A percentile compares a stretch with the other conserved stretches of the same genome.
phyloP scores from a whole-genome alignment of 2,329 filamentous ascomycete genomes.

The Stagonosporopsis cucurbitacearum region DNA sequence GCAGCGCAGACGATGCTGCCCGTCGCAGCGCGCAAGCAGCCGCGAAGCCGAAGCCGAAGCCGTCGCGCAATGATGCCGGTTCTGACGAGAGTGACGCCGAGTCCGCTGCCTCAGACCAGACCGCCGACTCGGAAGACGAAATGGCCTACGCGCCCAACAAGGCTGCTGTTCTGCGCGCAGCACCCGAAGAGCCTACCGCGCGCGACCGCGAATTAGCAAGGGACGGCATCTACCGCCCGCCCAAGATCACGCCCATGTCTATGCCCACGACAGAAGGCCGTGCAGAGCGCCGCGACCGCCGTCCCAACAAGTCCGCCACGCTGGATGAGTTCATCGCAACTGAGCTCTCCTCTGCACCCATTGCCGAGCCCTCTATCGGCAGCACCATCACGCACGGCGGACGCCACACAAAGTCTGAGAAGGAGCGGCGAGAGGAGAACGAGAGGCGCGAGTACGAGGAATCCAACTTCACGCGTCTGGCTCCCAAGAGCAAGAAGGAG shows the following conservation, averaged over 20 bases:
- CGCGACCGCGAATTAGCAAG: slow-evolving; percentile 43
- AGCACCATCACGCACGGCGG: slow-evolving; percentile 84
- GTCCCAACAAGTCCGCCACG: slow-evolving; percentile 76
- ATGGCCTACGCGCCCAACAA: slow-evolving; percentile 69
- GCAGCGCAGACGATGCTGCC: slow-evolving; percentile 76
- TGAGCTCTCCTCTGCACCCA: slow-evolving; percentile 81
- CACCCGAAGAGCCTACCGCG: slow-evolving; percentile 26
- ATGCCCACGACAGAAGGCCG: slow-evolving; percentile 74
- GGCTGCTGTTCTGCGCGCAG: slow-evolving; percentile 50
- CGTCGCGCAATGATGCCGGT: slow-evolving; percentile 46
- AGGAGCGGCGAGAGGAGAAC: slow-evolving; percentile 76
- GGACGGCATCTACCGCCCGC: slow-evolving; percentile 85
- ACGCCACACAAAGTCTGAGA: slow-evolving; percentile 76
- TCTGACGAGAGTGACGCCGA: slow-evolving; percentile 51
- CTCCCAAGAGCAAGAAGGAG: slow-evolving; percentile 88
- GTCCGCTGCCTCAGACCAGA: slow-evolving; percentile 37
- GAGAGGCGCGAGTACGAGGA: slow-evolving; percentile 90
- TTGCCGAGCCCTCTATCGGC: slow-evolving; percentile 88
- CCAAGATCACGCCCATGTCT: slow-evolving; percentile 82
- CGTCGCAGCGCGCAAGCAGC: slow-evolving; percentile 38
- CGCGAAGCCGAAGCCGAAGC: slow-evolving; percentile 28
- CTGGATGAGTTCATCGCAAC: slow-evolving; percentile 90
- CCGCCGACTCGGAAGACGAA: slow-evolving; percentile 59
- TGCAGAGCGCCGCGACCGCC: slow-evolving; percentile 66
- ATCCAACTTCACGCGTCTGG: slow-evolving; percentile 85